These are phyloP conservation scores for Lepraria neglecta DNA, from an alignment of 495 filamentous ascomycete species.

Conservation along the genomic window DNA sequence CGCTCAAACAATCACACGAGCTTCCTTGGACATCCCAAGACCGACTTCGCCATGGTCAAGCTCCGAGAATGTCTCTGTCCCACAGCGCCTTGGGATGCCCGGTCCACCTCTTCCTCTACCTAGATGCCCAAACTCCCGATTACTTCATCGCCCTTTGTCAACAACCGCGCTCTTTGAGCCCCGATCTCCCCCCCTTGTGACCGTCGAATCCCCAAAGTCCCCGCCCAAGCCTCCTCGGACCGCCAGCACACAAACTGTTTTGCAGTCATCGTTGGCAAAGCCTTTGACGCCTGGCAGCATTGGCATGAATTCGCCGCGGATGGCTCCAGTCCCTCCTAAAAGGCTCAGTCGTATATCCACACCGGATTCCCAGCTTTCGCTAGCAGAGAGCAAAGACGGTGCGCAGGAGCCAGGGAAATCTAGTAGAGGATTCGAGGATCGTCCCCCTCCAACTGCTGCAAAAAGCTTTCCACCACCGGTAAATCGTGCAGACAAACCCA, in stretches of 20 bases:
- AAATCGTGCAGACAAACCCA: slow-evolving; percentile 78
- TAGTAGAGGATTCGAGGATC: slow-evolving; percentile 7
- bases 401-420: neutral
- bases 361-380: neutral
- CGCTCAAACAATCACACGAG: slow-evolving; percentile 41
- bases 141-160: slow-evolving; percentile 39
- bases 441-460: slow-evolving; percentile 33
- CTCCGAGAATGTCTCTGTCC: slow-evolving; percentile 11
- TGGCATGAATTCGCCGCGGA: neutral
- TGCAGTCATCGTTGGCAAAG: slow-evolving; percentile 23
- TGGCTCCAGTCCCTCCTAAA: slow-evolving; percentile 3
- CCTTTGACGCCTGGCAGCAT: slow-evolving; percentile 24
- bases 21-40: slow-evolving; percentile 50
- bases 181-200: slow-evolving; percentile 60
- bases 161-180: slow-evolving; percentile 53
- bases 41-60: slow-evolving; percentile 38
- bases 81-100: neutral
- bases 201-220: slow-evolving; percentile 68
- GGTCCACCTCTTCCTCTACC: slow-evolving; percentile 11
- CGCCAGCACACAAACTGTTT: slow-evolving; percentile 24
- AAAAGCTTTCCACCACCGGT: slow-evolving; percentile 56
- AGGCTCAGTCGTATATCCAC: neutral
- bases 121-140: neutral
- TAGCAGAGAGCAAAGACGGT: neutral
- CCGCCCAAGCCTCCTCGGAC: slow-evolving; percentile 46